A percentile compares a stretch with the other conserved stretches of the same genome.
Conservation (phyloP, 495 filamentous ascomycete species). For the Penicillium silybi region DNA sequence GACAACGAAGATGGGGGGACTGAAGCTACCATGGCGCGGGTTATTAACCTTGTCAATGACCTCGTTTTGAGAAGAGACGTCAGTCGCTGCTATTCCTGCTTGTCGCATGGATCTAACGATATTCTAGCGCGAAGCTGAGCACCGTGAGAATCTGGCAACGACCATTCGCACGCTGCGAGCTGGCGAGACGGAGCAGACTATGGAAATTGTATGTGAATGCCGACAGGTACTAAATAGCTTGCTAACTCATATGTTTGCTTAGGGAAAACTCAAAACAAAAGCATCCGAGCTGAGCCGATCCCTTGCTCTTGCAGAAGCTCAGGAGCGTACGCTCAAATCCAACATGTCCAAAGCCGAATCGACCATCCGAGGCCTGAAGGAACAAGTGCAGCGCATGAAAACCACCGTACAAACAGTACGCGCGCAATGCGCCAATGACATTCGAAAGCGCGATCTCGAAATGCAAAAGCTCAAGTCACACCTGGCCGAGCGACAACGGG, state of each 20-base stretch:
- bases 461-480: slow-evolving; percentile 85
- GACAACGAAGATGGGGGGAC: slow-evolving; percentile 59
- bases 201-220: slow-evolving; percentile 43
- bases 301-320: slow-evolving; percentile 67
- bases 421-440: slow-evolving; percentile 83
- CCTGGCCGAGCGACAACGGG: slow-evolving; percentile 53
- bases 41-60: slow-evolving; percentile 93
- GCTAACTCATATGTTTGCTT: slow-evolving; percentile 8
- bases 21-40: slow-evolving; percentile 70
- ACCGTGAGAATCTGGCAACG: slow-evolving; percentile 72
- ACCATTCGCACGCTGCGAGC: slow-evolving; percentile 73
- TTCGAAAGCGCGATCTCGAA: slow-evolving; percentile 86
- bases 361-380: slow-evolving; percentile 64
- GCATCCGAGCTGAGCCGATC: slow-evolving; percentile 69
- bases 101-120: slow-evolving; percentile 14
- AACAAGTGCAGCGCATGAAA: slow-evolving; percentile 76
- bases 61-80: slow-evolving; percentile 81
- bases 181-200: slow-evolving; percentile 65
- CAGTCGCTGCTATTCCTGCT: slow-evolving; percentile 24
- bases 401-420: slow-evolving; percentile 74
- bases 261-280: slow-evolving; percentile 64
- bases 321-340: slow-evolving; percentile 63
- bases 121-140: slow-evolving; percentile 76
- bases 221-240: neutral
- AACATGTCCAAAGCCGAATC: slow-evolving; percentile 70